Evolutionary conservation across 257 asterid genomes (phyloP).

Genomic region (Salvia rosmarinus): DNA sequence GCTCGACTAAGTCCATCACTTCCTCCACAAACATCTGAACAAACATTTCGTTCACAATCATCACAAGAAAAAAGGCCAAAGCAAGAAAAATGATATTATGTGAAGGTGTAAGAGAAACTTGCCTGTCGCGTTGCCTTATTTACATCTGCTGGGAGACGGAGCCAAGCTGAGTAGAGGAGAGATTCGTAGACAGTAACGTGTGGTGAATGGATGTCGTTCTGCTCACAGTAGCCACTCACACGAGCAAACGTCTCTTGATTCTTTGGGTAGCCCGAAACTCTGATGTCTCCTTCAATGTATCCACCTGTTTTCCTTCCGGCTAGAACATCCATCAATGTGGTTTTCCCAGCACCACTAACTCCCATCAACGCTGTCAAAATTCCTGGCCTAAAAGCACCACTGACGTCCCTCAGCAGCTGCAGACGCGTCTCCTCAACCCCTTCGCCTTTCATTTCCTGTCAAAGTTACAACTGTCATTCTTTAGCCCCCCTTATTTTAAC

Average conservation of each 20-base stretch:
- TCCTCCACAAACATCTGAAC: constrained; percentile 74
- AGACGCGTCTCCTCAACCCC: constrained; percentile 64
- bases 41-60: background rate
- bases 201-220: constrained; percentile 74
- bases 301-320: constrained; percentile 79
- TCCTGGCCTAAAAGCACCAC: constrained; percentile 74
- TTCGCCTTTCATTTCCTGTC: constrained; percentile 67
- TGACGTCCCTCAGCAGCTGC: constrained; percentile 56
- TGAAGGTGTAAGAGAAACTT: constrained; percentile 21
- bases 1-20: constrained; percentile 74
- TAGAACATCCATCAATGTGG: constrained; percentile 71
- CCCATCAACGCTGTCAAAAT: constrained; percentile 73
- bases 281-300: constrained; percentile 63
- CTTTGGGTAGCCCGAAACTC: constrained; percentile 64
- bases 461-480: background rate
- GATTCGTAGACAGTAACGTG: constrained; percentile 69
- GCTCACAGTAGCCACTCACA: constrained; percentile 73
- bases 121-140: constrained; percentile 50
- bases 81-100: background rate
- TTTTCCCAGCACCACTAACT: constrained; percentile 76
- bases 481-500: background rate
- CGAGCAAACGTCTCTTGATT: constrained; percentile 72
- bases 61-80: background rate
- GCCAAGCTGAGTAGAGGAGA: constrained; percentile 69
- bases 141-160: constrained; percentile 67